Evolutionary conservation across 2,329 filamentous ascomycete species (phyloP), one percentile per base, ranked within the genome.

Genomic region (Macroventuria anomochaeta): DNA sequence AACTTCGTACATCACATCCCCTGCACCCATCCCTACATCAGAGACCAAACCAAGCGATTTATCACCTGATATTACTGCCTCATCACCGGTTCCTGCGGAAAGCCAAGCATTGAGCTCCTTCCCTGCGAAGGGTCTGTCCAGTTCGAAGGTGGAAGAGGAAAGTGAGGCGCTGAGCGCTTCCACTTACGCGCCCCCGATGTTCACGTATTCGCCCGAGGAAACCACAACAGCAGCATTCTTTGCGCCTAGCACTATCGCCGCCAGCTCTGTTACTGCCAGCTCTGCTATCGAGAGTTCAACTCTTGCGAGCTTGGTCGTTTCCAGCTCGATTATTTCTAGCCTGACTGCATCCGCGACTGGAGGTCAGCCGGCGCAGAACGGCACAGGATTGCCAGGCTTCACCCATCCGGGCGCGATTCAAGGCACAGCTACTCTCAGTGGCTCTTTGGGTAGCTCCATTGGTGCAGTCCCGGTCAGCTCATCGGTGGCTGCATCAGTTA

Each of bases 1-100:
- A 3, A 75, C 70, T 17, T 63, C 63, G 0, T 74, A 60, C 57
- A 67, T 74, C 21, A 65, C 64, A 3, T 48, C 59, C 11, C 59
- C 64, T n/a, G 57, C 63, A 13, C 43, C 62, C 17, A 43, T 57
- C 15, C 55, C 63, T 5, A 57, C 57, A 2, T 40, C 57, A 6
- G 52, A 59, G 7, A 39, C 43, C 7, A 49, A 53, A 8, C 63
- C 65, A 13, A 65, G 52, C 26, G 39, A 43, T n/a, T 37, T 40
- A 7, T 40, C 47, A 25, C 55, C 49, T 7, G 43, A 46, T 34
- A 28, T 26, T 15, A 36, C 31, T 38, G 31, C 40, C 41, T 32
- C 47, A 18, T 38, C 44, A 3, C 51, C 57, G 8, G 38, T 53
- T n/a, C 44, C 57, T 7, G 36, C 51, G 21, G 58, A 53, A n/a